These are phyloP conservation scores for Quercus robur DNA, from an alignment of 306 rosid genomes.

Conservation along the genomic window DNA sequence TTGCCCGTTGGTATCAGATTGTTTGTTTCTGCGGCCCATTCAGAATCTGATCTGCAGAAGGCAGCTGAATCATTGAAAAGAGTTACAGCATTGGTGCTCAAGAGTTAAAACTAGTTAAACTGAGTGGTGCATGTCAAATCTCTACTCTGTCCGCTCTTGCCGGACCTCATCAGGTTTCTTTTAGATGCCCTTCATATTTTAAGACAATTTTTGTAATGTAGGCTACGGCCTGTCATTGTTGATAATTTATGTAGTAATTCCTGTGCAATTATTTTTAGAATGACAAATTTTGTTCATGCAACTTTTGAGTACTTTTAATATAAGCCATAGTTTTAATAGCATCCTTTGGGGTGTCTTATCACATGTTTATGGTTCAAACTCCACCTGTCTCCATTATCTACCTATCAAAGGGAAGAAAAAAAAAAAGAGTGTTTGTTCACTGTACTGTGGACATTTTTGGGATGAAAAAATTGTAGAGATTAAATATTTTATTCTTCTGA, in stretches of 20 bases:
- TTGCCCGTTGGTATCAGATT: constrained; percentile 80
- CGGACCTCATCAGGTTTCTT: not conserved
- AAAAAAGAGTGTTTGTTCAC: not conserved
- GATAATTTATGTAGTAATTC: not conserved
- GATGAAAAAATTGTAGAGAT: not conserved
- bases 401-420: no score
- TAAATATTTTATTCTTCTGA: not conserved
- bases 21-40: constrained; percentile 80
- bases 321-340: not conserved
- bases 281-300: not conserved
- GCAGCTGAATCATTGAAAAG: constrained; percentile 69
- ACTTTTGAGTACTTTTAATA: not conserved
- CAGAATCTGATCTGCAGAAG: constrained; percentile 72
- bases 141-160: not conserved
- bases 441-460: not conserved
- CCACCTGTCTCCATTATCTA: no score
- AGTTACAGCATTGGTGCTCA: constrained; percentile 60
- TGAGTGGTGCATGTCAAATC: constrained; percentile 18
- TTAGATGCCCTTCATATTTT: not conserved
- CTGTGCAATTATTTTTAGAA: not conserved
- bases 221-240: constrained; percentile 2
- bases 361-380: no score
- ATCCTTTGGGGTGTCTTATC: not conserved
- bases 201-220: constrained; percentile 14
- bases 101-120: constrained; percentile 33